Evolutionary conservation across 305 asterid genomes (phyloP), one percentile per base, ranked within the genome.

Genomic region (Euphrasia arctica): DNA sequence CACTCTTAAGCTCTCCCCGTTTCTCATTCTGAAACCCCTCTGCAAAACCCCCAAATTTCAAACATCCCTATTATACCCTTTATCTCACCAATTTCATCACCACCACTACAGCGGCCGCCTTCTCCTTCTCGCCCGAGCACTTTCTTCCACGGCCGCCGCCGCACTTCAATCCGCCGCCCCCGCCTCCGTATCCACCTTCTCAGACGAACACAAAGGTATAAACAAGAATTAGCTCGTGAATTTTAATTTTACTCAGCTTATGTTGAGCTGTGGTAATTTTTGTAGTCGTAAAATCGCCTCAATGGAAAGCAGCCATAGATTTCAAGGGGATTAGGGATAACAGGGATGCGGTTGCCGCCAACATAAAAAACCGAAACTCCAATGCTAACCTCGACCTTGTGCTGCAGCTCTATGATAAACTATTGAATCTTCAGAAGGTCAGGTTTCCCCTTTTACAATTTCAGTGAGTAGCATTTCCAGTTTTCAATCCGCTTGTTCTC

Each of bases 241-340:
- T 2, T 45, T 6, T 32, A 7, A 28, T 42, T 57, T 57, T 29
- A n/a, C 31, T 57, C 31, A 2, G 8, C 49, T 36, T 14, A 25
- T 62, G 47, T 63, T 63, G 66, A 71, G 41, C 36, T 61, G 59
- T 54, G 77, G 63, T 39, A 57, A 15, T 77, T 64, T 49, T 22
- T 67, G 9, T 67, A 89, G 88, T 9, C 71, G 74, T 54, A 75
- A 85, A 82, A 86, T 76, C 77, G 68, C 84, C 82, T 62, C 96
- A 88, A 60, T 93, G 97, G 99, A 90, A 82, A 80, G 99, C 99
- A 1, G 83, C 95, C n/a, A 81, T 93, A 58, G 97, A 90, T 78
- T 93, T 86, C 70, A 93, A 93, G 81, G 86, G 95, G 95, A 86
- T 93, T 65, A 82, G 95, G 83, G 99, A 93, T 13, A 86, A 88